Evolutionary conservation across 192 early-diverging fungal species (phyloP), one percentile per base, ranked within the genome.

Genomic region (Entomortierella chlamydospora): DNA sequence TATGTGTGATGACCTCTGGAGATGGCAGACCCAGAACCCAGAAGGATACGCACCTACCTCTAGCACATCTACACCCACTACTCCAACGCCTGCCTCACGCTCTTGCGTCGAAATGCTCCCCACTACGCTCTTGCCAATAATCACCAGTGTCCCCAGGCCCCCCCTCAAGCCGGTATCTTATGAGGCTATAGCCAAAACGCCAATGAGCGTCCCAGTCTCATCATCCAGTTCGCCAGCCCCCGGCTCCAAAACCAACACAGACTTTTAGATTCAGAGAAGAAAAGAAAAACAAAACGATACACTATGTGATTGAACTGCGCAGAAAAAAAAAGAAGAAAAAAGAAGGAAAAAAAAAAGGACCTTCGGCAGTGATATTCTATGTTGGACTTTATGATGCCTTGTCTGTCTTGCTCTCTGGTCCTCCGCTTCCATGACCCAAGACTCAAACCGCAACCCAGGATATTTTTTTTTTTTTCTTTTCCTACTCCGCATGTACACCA

Each of bases 1-100:
- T 20, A 84, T 84, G 87, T 89, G 87, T 60, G 73, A 89, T 53
- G 87, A 89, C 58, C 71, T 89, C 61, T 87, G 85, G 85, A 76
- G 87, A 23, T 89, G 87, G 87, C 85, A 84, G 45, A 66, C 71
- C n/a, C 65, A 76, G 41, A 89, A 89, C 39, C 87, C 87, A 31
- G 72, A 84, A 22, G 87, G 87, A 8, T 89, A 88, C 22, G 50
- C 31, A 4, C 17, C 69, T 18, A 31, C 58, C 9, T n/a, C 25
- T 4, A 52, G 60, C 22, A 30, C 41, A 33, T 71, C 69, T 6
- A 55, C 73, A n/a, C 73, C 73, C 13, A 57, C 63, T 13, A 77
- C 73, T 13, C 73, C 73, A 33, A 57, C 41, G 17, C 73, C 73
- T 11, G 66, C 64, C 18, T 37, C 64, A 23, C 64, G 41, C 29